Evolutionary conservation across 2,329 filamentous ascomycete genomes (phyloP), one percentile per base, ranked within the genome.

Genomic region (Didymella pinodella): DNA sequence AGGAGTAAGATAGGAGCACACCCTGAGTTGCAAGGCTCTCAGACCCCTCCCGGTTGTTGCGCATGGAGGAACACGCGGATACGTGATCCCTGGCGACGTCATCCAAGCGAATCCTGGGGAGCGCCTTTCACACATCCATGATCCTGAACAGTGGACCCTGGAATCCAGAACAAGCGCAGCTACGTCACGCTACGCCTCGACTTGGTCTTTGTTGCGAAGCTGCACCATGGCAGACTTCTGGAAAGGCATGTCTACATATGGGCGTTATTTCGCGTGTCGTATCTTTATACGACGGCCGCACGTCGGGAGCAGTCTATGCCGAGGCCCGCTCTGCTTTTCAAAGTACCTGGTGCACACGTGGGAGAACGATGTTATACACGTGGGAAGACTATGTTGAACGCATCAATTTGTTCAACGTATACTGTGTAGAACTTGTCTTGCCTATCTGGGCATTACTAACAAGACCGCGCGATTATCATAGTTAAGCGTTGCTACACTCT

Each of bases 81-180:
- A 38, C 48, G 50, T 46, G 46, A 28, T 50, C 32, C 26, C 44
- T 29, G 34, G 16, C 46, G 46, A 59, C 50, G 56, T 59, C 56
- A 59, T 59, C 56, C 56, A 47, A 50, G 56, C 51, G 8, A 50
- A 50, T 43, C 50, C 46, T 46, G 50, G 56, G 56, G 50, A 47
- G 41, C 50, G 38, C 55, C 38, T 54, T 25, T 38, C 46, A 34
- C 55, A 38, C 40, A 32, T 28, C 46, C 50, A 34, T 50, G 51
- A 54, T 29, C 56, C 56, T 53, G n/a, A 45, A 26, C 34, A 46
- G 20, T 54, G 51, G 56, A 59, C 50, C 56, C 56, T 51, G 50
- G 25, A 12, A 29, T 34, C 46, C 50, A 51, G 32, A 46, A 47
- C 40, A 11, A 3, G 20, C 16, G 10, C 29, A 4, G 10, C 34